Conservation (phyloP, 371 early-diverging fungal genomes). For the Rhizopus arrhizus region DNA sequence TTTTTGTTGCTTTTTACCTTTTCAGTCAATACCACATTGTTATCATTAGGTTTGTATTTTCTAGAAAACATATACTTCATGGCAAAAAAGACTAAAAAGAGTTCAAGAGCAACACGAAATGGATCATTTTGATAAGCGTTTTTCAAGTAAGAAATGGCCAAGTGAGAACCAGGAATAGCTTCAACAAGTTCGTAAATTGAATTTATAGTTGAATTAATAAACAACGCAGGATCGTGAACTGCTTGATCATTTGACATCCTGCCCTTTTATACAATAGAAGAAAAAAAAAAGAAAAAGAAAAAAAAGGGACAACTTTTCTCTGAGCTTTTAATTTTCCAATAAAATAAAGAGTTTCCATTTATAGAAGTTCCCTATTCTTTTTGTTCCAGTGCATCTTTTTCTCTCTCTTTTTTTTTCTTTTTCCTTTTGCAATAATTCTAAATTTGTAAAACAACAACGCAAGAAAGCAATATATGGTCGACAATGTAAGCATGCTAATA, state of each 20-base stretch:
- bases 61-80: slow-evolving; percentile 86
- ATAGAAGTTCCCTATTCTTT: too few species aligned
- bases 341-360: too few species aligned
- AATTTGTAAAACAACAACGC: too few species aligned
- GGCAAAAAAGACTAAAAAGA: slow-evolving; percentile 85
- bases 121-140: slow-evolving; percentile 97
- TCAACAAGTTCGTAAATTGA: slow-evolving; percentile 43
- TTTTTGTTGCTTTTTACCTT: slow-evolving; percentile 56
- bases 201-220: slow-evolving; percentile 51
- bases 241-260: slow-evolving; percentile 1
- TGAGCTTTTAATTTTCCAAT: neutral
- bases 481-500: slow-evolving; percentile 17
- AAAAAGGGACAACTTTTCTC: neutral
- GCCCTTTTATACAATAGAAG: neutral
- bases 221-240: slow-evolving; percentile 37
- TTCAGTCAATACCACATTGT: slow-evolving; percentile 81
- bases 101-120: slow-evolving; percentile 86
- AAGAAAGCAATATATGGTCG: slow-evolving; percentile 16
- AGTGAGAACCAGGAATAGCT: slow-evolving; percentile 76
- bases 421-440: neutral
- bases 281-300: neutral
- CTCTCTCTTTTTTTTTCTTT: slow-evolving; percentile 1
- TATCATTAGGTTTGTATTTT: slow-evolving; percentile 83
- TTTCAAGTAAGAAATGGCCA: slow-evolving; percentile 81
- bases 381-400: neutral